These are phyloP conservation scores for Tolypocladium nubicola DNA, from an alignment of 2,329 filamentous ascomycete species.

Conservation along the genomic window DNA sequence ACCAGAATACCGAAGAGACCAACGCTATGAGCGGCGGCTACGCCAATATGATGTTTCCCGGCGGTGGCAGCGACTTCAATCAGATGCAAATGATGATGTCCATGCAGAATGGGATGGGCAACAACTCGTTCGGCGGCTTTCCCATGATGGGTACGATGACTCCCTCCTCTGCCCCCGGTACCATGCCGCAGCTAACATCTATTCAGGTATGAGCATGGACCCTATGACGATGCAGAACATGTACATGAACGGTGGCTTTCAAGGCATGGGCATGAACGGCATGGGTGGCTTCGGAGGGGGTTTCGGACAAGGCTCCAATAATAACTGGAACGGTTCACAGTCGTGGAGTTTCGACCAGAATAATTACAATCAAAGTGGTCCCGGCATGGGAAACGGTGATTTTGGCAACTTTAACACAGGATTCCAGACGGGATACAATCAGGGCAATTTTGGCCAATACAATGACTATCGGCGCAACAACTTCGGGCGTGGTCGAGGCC, in stretches of 20 bases:
- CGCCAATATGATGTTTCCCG: slow-evolving; percentile 48
- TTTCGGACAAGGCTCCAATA: slow-evolving; percentile 53
- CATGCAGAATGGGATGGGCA: slow-evolving; percentile 58
- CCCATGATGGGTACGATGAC: slow-evolving; percentile 67
- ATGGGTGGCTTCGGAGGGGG: slow-evolving; percentile 67
- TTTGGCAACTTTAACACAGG: slow-evolving; percentile 70
- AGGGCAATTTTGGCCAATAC: slow-evolving; percentile 76
- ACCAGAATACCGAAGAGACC: slow-evolving; percentile 21
- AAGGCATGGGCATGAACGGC: slow-evolving; percentile 67
- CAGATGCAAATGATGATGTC: slow-evolving; percentile 76
- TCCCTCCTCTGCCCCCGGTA: background rate
- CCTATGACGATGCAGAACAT: slow-evolving; percentile 64
- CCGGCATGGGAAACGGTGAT: slow-evolving; percentile 71
- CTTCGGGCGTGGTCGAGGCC: slow-evolving; percentile 56
- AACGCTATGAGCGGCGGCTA: slow-evolving; percentile 37
- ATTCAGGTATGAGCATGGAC: slow-evolving; percentile 81
- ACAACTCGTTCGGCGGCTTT: slow-evolving; percentile 45
- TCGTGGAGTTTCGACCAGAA: slow-evolving; percentile 78
- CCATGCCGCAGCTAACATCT: slow-evolving; percentile 36
- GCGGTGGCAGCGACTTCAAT: slow-evolving; percentile 55
- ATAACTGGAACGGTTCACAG: slow-evolving; percentile 73
- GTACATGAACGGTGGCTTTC: slow-evolving; percentile 71
- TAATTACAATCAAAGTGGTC: slow-evolving; percentile 83
- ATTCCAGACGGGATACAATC: slow-evolving; percentile 68
- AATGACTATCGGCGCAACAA: slow-evolving; percentile 67